Evolutionary conservation across 1,139 yeast genomes (phyloP), one percentile per base, ranked within the genome.

Genomic region (Suhomyces coccinellae): DNA sequence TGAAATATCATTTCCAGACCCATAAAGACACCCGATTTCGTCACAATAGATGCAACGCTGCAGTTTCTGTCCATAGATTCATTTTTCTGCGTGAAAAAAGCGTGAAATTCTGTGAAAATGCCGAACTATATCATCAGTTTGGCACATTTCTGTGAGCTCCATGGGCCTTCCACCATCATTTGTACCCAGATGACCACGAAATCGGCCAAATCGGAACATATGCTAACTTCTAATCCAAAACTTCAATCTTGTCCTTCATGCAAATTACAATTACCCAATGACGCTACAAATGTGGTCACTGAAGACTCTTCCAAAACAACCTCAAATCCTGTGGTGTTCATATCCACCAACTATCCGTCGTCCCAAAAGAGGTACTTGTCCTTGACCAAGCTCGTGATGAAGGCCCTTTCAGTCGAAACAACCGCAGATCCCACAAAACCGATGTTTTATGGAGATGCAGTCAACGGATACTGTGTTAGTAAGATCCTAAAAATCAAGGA

Each of bases 141-240:
- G 47, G 86, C 90, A 0, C 96, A 87, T 58, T 88, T 87, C 61
- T 88, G 96, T 63, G 96, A 88, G 64, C 74, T 84, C 28, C 96
- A 88, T 59, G 96, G 96, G 0, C 96, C 96, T 0, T 75, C 85
- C 14, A 77, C 84, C 38, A 73, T 88, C n/a, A 65, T 85, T 56
- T 87, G 91, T 55, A 85, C 95, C 0, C 93, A 86, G 56, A 54
- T 61, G 20, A 57, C 71, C n/a, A 53, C 40, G 58, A 59, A 8
- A 52, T 60, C 40, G 61, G 61, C 51, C 62, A 66, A 17, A 57
- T 61, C 43, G 67, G 49, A 57, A 48, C 53, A 54, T 30, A 40
- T 59, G 14, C 49, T 67, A 52, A 50, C 65, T 47, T 37, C 63
- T 40, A 51, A 58, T 45, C 49, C 77, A 51, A 56, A 66, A 50